A percentile compares a stretch with the other conserved stretches of the same genome.
These are phyloP conservation scores for Cornus kousa DNA, from an alignment of 148 eudicot species.

Conservation along the genomic window DNA sequence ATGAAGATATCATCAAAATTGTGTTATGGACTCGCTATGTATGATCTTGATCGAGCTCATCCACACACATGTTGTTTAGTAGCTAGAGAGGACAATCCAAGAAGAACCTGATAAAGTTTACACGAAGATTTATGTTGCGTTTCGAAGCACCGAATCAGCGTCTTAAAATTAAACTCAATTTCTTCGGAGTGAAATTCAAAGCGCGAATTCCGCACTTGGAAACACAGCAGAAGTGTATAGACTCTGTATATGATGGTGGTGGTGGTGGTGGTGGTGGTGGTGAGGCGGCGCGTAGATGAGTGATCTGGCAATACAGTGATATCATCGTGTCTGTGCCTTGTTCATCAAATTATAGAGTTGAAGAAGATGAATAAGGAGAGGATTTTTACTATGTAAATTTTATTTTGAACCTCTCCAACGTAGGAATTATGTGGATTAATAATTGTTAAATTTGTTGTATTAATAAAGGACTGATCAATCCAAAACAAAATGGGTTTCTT, in stretches of 20 bases:
- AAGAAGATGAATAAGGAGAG: background rate
- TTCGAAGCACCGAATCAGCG: too few species aligned
- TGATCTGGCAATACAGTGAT: background rate
- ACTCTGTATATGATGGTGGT: background rate
- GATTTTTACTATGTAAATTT: conserved; percentile 16
- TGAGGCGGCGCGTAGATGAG: background rate
- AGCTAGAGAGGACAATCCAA: too few species aligned
- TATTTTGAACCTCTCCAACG: conserved; percentile 2
- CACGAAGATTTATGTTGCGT: background rate
- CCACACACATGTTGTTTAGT: background rate
- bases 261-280: background rate
- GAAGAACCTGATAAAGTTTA: background rate
- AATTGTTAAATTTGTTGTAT: background rate
- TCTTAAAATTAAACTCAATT: too few species aligned
- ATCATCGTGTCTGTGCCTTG: background rate
- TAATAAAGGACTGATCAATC: background rate
- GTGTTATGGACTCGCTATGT: too few species aligned
- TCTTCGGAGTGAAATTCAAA: too few species aligned
- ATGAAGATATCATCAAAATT: too few species aligned
- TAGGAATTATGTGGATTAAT: background rate
- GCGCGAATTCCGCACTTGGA: too few species aligned
- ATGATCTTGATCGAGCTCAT: too few species aligned
- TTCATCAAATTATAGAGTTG: background rate
- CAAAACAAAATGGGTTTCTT: background rate
- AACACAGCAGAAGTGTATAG: conserved; percentile 9